Evolutionary conservation across 352 stramenopile species (phyloP).

Genomic region (Globisporangium nodosum): DNA sequence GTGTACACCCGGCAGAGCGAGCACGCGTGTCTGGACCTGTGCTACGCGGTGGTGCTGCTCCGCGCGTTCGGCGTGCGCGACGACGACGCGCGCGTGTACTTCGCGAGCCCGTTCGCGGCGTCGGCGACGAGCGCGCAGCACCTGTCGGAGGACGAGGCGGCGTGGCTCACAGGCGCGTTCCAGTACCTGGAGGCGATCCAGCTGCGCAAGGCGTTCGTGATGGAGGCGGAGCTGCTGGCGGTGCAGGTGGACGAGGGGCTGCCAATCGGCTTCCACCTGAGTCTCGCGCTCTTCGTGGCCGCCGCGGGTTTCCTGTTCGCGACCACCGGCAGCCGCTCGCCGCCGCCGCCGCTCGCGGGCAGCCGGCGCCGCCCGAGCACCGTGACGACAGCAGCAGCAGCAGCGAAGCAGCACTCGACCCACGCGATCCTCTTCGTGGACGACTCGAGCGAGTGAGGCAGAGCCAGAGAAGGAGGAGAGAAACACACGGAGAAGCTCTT

Average conservation of each 20-base stretch:
- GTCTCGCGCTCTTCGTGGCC: slow-evolving; percentile 45
- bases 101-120: slow-evolving; percentile 16
- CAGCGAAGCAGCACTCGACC: slow-evolving; percentile 28
- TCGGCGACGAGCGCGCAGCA: slow-evolving; percentile 5
- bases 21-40: slow-evolving; percentile 52
- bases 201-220: slow-evolving; percentile 20
- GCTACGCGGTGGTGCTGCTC: slow-evolving; percentile 56
- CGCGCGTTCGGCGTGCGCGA: slow-evolving; percentile 46
- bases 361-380: not conserved
- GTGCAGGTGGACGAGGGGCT: slow-evolving; percentile 63
- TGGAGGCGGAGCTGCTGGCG: slow-evolving; percentile 42
- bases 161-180: slow-evolving; percentile 67
- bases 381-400: slow-evolving; percentile 25
- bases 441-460: slow-evolving; percentile 55
- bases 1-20: slow-evolving; percentile 17
- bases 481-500: not conserved
- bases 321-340: slow-evolving; percentile 18
- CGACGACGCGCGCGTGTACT: slow-evolving; percentile 45
- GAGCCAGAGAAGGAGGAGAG: not conserved
- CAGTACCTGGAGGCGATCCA: slow-evolving; percentile 61
- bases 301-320: slow-evolving; percentile 49
- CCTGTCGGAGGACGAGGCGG: slow-evolving; percentile 23
- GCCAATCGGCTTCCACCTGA: slow-evolving; percentile 63
- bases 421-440: slow-evolving; percentile 66
- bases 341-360: slow-evolving; percentile 1